phyloP scores from a whole-genome alignment of 164 flowering plant species.

The Sedum album region DNA sequence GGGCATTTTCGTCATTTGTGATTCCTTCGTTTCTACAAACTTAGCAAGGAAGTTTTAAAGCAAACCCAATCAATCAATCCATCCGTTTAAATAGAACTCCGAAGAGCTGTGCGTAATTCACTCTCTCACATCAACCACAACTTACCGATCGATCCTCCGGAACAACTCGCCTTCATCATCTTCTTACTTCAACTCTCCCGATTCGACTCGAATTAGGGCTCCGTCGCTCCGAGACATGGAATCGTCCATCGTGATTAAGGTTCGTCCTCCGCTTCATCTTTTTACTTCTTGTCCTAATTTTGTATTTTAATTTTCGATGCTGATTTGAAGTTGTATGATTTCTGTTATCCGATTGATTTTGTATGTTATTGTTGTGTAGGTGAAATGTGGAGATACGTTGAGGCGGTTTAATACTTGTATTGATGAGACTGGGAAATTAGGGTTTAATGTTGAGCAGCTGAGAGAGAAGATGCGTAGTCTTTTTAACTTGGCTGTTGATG shows the following conservation, averaged over 20 bases:
- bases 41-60: no score
- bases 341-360: background rate
- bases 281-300: background rate
- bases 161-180: background rate
- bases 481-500: constrained; percentile 36
- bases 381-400: constrained; percentile 60
- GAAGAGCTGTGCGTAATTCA: no score
- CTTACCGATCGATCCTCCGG: no score
- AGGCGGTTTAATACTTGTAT: constrained; percentile 56
- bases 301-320: no score
- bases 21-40: no score
- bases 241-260: constrained; percentile 41
- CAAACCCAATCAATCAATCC: no score
- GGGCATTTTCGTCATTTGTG: no score
- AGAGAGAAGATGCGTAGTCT: constrained; percentile 45
- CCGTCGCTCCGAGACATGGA: constrained; percentile 19
- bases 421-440: constrained; percentile 28
- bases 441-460: constrained; percentile 44
- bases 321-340: background rate
- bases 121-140: no score
- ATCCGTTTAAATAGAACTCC: no score
- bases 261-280: constrained; percentile 7
- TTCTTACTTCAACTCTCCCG: no score
- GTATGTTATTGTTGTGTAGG: constrained; percentile 28
- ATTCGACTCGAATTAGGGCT: background rate